Evolutionary conservation across 176 grass and related monocot genomes (phyloP).

Genomic region (Chloris gayana): DNA sequence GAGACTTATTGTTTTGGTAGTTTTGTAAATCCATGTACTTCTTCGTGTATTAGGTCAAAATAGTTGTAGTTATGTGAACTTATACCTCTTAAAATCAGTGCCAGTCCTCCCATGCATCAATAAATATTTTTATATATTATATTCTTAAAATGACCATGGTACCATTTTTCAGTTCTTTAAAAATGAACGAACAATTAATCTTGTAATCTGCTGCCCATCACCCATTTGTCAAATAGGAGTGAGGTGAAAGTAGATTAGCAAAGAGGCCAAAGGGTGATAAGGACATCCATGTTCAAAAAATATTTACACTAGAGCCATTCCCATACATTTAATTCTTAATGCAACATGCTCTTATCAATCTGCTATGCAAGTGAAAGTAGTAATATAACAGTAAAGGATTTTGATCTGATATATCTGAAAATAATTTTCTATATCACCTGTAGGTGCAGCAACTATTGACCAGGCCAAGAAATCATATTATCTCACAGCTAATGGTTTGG

Average conservation of each 20-base stretch:
- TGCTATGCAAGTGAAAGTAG: neutral
- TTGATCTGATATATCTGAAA: constrained; percentile 31
- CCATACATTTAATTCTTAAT: constrained; percentile 8
- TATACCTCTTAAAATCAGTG: neutral
- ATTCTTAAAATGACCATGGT: neutral
- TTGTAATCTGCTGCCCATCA: neutral
- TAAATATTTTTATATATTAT: neutral
- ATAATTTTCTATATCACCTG: constrained; percentile 25
- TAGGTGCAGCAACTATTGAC: constrained; percentile 35
- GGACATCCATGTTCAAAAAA: neutral
- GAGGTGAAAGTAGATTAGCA: neutral
- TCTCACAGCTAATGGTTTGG: constrained; percentile 34
- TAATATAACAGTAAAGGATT: neutral
- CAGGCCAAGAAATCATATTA: constrained; percentile 46
- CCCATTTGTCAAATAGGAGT: neutral
- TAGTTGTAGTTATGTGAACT: neutral
- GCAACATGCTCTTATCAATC: constrained; percentile 21
- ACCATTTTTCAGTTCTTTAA: neutral
- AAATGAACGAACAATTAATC: constrained; percentile 8
- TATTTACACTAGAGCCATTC: constrained; percentile 2
- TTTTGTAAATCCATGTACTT: neutral
- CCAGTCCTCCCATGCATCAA: neutral
- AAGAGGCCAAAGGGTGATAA: neutral
- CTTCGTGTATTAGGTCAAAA: neutral
- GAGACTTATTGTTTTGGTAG: neutral